These are phyloP conservation scores for Gaertneriomyces sp. DNA, from an alignment of 192 early-diverging fungal species.

Conservation along the genomic window DNA sequence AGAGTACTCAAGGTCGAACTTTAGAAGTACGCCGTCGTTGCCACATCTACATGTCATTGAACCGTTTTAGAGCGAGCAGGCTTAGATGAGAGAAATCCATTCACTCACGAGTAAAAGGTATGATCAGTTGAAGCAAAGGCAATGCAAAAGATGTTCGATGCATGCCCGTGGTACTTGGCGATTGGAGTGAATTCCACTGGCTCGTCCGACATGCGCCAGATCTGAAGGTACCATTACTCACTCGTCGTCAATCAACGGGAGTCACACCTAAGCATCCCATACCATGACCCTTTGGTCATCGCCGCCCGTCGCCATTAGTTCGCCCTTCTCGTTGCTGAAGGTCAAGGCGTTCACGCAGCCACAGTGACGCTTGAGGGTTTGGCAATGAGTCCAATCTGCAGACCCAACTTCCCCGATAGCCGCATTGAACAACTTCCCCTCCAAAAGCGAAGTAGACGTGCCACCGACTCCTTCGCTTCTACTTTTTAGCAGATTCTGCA, in stretches of 20 bases:
- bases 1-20: conserved; percentile 12
- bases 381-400: neutral
- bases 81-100: neutral
- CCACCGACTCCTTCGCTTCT: too few species aligned
- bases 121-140: conserved; percentile 13
- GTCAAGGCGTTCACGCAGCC: conserved; percentile 27
- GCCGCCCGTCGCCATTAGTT: conserved; percentile 19
- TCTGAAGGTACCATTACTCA: neutral
- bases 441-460: too few species aligned
- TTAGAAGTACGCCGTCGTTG: conserved; percentile 20
- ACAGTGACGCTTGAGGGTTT: conserved; percentile 14
- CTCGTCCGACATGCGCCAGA: neutral
- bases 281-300: conserved; percentile 19
- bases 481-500: too few species aligned
- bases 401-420: too few species aligned
- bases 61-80: neutral
- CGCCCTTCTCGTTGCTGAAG: conserved; percentile 6
- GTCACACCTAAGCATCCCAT: neutral
- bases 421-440: too few species aligned
- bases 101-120: conserved; percentile 12
- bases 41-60: conserved; percentile 6
- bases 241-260: too few species aligned
- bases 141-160: conserved; percentile 17
- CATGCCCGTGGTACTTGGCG: conserved; percentile 10
- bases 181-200: conserved; percentile 3